Conservation (phyloP, 176 grass and related monocot species). For the Cymbopogon citratus region DNA sequence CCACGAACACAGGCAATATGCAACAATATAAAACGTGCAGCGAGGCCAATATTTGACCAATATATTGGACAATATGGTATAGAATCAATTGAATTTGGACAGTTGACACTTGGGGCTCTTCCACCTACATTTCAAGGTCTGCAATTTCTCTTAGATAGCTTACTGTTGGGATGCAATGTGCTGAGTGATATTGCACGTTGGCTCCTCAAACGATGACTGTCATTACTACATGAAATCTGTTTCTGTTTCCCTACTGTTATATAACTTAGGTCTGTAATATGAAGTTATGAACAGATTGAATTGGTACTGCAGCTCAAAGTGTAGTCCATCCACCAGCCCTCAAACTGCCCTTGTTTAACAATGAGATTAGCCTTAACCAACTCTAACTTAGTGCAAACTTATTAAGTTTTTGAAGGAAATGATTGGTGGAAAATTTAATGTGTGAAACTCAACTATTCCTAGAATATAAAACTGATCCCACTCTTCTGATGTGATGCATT, state of each 20-base stretch:
- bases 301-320: background rate
- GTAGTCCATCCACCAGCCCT: background rate
- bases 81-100: conserved; percentile 75
- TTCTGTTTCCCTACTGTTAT: background rate
- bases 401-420: background rate
- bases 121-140: conserved; percentile 81
- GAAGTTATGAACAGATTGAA: background rate
- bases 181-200: background rate
- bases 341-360: background rate
- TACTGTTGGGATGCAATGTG: conserved; percentile 6
- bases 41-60: conserved; percentile 72
- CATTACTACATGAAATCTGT: background rate
- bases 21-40: conserved; percentile 57
- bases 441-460: background rate
- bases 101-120: conserved; percentile 66
- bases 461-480: background rate
- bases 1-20: conserved; percentile 63
- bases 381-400: background rate
- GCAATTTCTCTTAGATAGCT: conserved; percentile 14
- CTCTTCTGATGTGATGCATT: background rate
- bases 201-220: background rate
- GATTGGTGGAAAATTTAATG: background rate
- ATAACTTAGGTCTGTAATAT: background rate
- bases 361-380: background rate
- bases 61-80: conserved; percentile 81